Percentiles rank a stretch among this genome's conserved stretches.
These are phyloP conservation scores for Ceratocystis papillata DNA, from an alignment of 2,329 filamentous ascomycete genomes.

Conservation along the genomic window DNA sequence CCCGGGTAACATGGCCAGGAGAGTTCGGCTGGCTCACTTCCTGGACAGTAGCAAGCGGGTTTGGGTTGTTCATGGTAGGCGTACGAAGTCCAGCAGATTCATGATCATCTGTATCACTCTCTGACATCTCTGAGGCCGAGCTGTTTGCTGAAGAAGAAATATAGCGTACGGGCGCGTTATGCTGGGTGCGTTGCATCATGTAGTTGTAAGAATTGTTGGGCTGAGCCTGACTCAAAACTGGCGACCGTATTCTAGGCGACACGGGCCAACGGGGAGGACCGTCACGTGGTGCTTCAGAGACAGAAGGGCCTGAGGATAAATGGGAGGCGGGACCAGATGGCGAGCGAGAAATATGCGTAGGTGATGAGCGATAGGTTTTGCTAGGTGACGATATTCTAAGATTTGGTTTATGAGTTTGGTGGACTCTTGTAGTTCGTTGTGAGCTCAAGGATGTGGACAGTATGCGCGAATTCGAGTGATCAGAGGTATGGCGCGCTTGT, in stretches of 20 bases:
- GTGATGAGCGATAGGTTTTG: neutral
- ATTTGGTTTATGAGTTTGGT: slow-evolving; percentile 39
- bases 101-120: slow-evolving; percentile 45
- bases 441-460: slow-evolving; percentile 24
- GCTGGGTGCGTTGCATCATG: slow-evolving; percentile 12
- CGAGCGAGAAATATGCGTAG: slow-evolving; percentile 29
- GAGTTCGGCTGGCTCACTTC: slow-evolving; percentile 73
- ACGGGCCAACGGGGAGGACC: slow-evolving; percentile 56
- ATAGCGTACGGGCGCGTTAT: neutral
- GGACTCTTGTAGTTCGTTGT: slow-evolving; percentile 50
- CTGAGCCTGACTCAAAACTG: slow-evolving; percentile 6
- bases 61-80: slow-evolving; percentile 46
- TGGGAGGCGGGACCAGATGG: slow-evolving; percentile 44
- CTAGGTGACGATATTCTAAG: slow-evolving; percentile 29
- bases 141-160: slow-evolving; percentile 21
- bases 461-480: neutral
- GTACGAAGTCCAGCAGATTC: slow-evolving; percentile 45
- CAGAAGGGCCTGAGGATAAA: slow-evolving; percentile 10
- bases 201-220: slow-evolving; percentile 16
- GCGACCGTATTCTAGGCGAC: slow-evolving; percentile 67
- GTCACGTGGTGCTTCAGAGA: slow-evolving; percentile 22
- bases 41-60: slow-evolving; percentile 72
- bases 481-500: slow-evolving; percentile 52
- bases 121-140: slow-evolving; percentile 31
- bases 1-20: slow-evolving; percentile 39